phyloP scores from a whole-genome alignment of 192 early-diverging fungal species.

The Pilaira anomala region DNA sequence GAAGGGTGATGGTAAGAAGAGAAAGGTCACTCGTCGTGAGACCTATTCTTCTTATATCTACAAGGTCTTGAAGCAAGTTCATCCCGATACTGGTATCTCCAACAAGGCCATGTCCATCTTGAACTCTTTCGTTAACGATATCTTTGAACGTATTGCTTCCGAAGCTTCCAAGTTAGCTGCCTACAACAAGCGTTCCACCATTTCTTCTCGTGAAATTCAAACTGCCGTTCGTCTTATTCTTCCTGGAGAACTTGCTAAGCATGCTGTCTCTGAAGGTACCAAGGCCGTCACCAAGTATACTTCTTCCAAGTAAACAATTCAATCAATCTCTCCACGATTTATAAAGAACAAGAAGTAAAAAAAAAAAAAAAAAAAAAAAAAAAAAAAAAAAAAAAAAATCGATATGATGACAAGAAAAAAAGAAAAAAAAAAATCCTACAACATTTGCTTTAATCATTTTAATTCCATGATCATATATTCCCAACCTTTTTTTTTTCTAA shows the following conservation, averaged over 20 bases:
- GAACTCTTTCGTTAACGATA: conserved; percentile 97
- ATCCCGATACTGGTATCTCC: conserved; percentile 96
- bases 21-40: conserved; percentile 76
- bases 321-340: no score
- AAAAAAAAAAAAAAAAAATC: no score
- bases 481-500: no score
- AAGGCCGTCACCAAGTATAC: conserved; percentile 98
- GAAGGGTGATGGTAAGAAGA: conserved; percentile 68
- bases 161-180: conserved; percentile 71
- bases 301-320: conserved; percentile 60
- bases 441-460: no score
- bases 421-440: no score
- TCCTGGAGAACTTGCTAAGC: conserved; percentile 93
- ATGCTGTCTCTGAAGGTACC: conserved; percentile 96
- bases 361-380: no score
- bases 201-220: conserved; percentile 86
- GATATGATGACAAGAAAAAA: no score
- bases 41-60: conserved; percentile 96
- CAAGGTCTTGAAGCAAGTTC: conserved; percentile 96
- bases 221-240: conserved; percentile 56
- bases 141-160: conserved; percentile 86
- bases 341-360: no score
- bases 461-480: no score
- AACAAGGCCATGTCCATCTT: conserved; percentile 97
- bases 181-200: conserved; percentile 89